A percentile compares a stretch with the other conserved stretches of the same genome.
phyloP scores from a whole-genome alignment of 148 eudicot species.

The Nepenthes gracilis region DNA sequence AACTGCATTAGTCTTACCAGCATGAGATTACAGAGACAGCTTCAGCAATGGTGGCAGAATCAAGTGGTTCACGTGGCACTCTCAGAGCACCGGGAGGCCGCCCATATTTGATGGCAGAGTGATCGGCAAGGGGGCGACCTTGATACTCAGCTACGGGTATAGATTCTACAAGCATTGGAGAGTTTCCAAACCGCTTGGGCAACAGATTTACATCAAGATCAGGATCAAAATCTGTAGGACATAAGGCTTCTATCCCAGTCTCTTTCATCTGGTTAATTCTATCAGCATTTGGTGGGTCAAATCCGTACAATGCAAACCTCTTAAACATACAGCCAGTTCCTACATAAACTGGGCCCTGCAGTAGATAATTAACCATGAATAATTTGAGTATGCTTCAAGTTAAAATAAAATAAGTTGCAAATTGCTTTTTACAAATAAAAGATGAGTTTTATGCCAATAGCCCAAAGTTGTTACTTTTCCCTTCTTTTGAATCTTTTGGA shows the following conservation, averaged over 20 bases:
- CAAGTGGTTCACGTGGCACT: constrained; percentile 66
- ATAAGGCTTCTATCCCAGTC: constrained; percentile 37
- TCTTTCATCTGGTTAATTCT: constrained; percentile 16
- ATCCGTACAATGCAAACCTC: constrained; percentile 85
- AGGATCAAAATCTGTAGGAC: constrained; percentile 63
- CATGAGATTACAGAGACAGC: constrained; percentile 92
- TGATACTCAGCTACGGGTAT: constrained; percentile 81
- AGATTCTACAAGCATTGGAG: constrained; percentile 65
- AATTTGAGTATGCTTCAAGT: background rate
- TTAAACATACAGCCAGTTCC: constrained; percentile 93
- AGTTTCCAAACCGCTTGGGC: constrained; percentile 86
- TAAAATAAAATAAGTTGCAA: too few species aligned
- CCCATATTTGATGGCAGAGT: constrained; percentile 80
- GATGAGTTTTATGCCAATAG: too few species aligned
- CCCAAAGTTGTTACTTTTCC: too few species aligned
- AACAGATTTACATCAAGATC: constrained; percentile 64
- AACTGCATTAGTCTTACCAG: constrained; percentile 34
- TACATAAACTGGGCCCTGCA: constrained; percentile 87
- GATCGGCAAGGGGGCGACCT: constrained; percentile 92
- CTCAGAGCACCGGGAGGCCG: constrained; percentile 79
- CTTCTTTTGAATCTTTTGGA: too few species aligned
- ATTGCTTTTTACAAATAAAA: too few species aligned
- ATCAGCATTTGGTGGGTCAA: constrained; percentile 68
- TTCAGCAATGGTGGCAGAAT: constrained; percentile 78
- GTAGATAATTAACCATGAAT: background rate